Base-by-base conservation (phyloP, 2,329 filamentous ascomycete species). In the Fusarium mundagurra region DNA sequence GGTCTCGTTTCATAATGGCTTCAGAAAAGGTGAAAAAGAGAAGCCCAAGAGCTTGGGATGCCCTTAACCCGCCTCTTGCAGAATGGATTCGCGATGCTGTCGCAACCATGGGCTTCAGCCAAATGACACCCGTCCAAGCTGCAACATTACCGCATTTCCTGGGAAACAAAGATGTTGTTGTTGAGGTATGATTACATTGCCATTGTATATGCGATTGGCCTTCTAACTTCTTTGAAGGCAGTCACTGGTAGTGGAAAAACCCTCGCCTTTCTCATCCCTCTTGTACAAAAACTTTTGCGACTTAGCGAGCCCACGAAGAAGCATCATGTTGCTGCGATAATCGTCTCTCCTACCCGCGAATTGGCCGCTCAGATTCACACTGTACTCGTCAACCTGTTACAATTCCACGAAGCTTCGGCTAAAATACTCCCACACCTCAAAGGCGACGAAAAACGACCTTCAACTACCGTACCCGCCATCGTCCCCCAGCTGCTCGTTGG, bases 71-170 rank as follows among this genome's bases (percentile, higher is more conserved):
- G 20, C 79, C 81, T 8, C 79, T 86, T n/a, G 78, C 83, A 38
- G 80, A 82, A 90, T 98, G 95, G 94, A 91, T 96, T 64, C 86
- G 96, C 61, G 94, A 97, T 75, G 95, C 94, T 67, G 91, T 97
- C 55, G 88, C 91, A 57, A 90, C 92, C 73, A 96, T 96, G 92
- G 94, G 94, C 69, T 98, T 98, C 83, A 86, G 88, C 72, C 92
- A 93, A 81, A 95, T 96, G 88, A 98, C 95, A 8, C 96, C 96
- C 2, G 95, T 98, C n/a, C 96, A 98, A 84, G 94, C 95, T 50
- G 96, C 94, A 67, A 93, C 94, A 9, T 93, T 98, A 75, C 94
- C 95, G 18, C 89, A 98, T 59, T 96, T 98, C 81, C 92, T 95
- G 84, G 92, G 91, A 59, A 93, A 97, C 81, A 97, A 97, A 80